A percentile compares a stretch with the other conserved stretches of the same genome.
phyloP scores from a whole-genome alignment of 805 yeast species.

The Zygoascus ofunaensis region DNA sequence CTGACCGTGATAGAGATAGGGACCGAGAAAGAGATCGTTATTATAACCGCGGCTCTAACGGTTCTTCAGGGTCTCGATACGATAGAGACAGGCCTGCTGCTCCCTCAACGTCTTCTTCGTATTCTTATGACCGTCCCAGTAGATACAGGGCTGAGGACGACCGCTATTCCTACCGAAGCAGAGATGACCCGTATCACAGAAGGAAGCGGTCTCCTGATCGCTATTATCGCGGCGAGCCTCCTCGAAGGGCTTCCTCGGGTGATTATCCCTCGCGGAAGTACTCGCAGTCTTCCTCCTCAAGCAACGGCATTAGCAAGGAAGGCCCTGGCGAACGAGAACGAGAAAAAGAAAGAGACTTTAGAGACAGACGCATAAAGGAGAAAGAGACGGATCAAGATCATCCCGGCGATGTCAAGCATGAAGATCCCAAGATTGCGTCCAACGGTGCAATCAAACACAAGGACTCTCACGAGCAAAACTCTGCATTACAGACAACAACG shows the following conservation, averaged over 20 bases:
- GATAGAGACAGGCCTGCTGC: neutral
- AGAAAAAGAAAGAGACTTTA: neutral
- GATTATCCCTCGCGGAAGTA: neutral
- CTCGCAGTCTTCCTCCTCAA: neutral
- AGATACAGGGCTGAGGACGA: neutral
- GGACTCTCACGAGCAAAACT: too few relatives aligned
- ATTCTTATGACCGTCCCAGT: neutral
- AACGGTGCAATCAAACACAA: too few relatives aligned
- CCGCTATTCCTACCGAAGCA: neutral
- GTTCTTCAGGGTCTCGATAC: neutral
- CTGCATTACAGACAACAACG: too few relatives aligned
- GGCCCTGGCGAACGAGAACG: neutral
- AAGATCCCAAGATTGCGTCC: too few relatives aligned
- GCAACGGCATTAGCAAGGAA: neutral
- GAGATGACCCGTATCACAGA: neutral
- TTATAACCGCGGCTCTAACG: conserved; percentile 7
- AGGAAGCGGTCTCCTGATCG: neutral
- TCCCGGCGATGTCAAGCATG: neutral
- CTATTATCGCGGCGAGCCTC: neutral
- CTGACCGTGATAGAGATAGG: conserved; percentile 14
- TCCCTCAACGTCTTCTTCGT: neutral
- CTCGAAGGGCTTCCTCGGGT: neutral
- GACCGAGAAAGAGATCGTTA: conserved; percentile 11
- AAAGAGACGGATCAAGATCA: neutral
- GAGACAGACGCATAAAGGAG: neutral